Base-by-base conservation (phyloP, 768 basidiomycete species). In the Tulasnella sp. region DNA sequence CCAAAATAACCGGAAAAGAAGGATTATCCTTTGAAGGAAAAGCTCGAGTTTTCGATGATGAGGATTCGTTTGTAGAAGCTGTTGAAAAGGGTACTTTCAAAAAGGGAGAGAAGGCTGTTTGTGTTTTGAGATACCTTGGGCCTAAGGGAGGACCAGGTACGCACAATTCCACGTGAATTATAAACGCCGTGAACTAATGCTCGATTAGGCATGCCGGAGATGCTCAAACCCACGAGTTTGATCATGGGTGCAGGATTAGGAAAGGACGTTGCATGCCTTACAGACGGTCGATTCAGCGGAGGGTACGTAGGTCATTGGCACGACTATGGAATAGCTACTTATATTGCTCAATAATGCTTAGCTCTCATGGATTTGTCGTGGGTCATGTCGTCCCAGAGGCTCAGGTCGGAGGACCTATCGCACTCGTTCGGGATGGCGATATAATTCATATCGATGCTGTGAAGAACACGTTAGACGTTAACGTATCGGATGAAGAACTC, bases 221-320 rank as follows among this genome's bases (percentile, higher is more conserved):
- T 99, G 95, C 74, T 98, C 53, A 96, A 96, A 65, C 92, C 92
- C 22, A 98, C 93, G 28, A 88, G 87, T 70, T 65, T 98, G 61
- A 91, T 99, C 66, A 98, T 99, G 88, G 95, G 95, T 49, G 95
- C 95, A 10, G 95, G 95, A 9, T 74, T 98, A 9, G 95, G 95
- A 9, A 70, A 83, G 58, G 93, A 98, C 59, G 95, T 98, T 43
- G 93, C 93, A 33, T 96, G 89, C 65, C 67, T 99, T 58, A 99
- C 95, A 15, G 93, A 99, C 67, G 95, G 95, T 45, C 80, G 95
- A 58, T 99, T 99, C 72, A 89, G 86, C 64, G 92, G 92, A 70
- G 92, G 92, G 90, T 95, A 60, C 67, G 81, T 72, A n/a, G n/a
- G n/a, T n/a, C n/a, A n/a, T n/a, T n/a, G n/a, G n/a, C n/a, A n/a